Base-by-base conservation (phyloP, 306 rosid genomes). In the Lithocarpus polystachyus region DNA sequence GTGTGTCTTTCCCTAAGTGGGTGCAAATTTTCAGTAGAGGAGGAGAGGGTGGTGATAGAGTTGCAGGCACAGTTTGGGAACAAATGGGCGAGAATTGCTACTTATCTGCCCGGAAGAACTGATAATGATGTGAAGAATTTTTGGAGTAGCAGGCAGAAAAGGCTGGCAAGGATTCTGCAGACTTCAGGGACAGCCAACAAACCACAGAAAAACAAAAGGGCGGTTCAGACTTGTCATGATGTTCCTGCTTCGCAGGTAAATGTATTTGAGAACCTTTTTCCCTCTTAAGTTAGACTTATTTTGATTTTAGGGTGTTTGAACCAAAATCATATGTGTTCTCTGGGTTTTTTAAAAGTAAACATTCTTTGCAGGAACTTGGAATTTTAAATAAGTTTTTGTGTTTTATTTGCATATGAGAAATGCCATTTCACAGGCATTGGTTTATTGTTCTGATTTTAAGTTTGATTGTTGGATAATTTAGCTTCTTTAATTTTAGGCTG, bases 101-200 rank as follows among this genome's bases (percentile, higher is more conserved):
- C 97, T 2, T 85, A 86, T 79, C 77, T 94, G 81, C 57, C 92
- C 0, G 99, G 97, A 4, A 86, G 97, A 82, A 94, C 97, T 10
- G 97, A 92, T 80, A 94, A 94, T 57, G 99, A 94, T 75, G 97
- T 94, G 3, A 94, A 94, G 88, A 94, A 94, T 82, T 94, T 94
- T 82, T 94, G 97, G 99, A 94, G 99, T 81, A 92, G 97, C 55
- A 88, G 97, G 82, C 90, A 88, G 78, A 94, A 94, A 88, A 94
- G 95, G 77, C 81, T 92, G 79, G 87, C 93, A 48, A 86, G 97
- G 90, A 79, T 88, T 86, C 87, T 87, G 40, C 97, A 91, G 24
- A 56, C 87, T 17, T 81, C 98, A 76, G 10, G 78, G 56, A 12
- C 90, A 13, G 23, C 86, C 31, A 73, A 91, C 60, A 92, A 86